Base-by-base conservation (phyloP, 2,329 filamentous ascomycete genomes). In the Pseudogymnoascus sp. region DNA sequence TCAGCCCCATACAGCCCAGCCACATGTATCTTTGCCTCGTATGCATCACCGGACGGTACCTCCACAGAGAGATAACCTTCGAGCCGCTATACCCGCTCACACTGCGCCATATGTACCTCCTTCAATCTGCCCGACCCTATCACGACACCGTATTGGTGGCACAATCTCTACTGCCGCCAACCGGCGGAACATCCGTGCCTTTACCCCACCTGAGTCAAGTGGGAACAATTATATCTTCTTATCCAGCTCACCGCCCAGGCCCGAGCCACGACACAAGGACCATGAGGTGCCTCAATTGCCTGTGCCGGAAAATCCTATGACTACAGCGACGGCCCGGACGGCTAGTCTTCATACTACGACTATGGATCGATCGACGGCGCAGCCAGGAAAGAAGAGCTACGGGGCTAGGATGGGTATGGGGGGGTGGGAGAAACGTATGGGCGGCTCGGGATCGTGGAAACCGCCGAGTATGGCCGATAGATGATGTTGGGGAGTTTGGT, bases 191-290 rank as follows among this genome's bases (percentile, higher is more conserved):
- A 18, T 41, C 30, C 35, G 60, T 61, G 33, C 39, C 35, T 41
- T 63, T 48, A 19, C 62, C 45, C 55, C 59, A n/a, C 45, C 45
- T 6, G 45, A 18, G 45, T 30, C 45, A 9, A 59, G 52, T 5
- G 37, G 63, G 35, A 65, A 67, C 57, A 56, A 63, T 56, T 68
- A 70, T 62, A 59, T 69, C 39, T 69, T 71, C 58, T 59, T 73
- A 15, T 67, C 71, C 33, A 65, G 65, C 41, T 68, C 70, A 35
- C 67, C 68, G n/a, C 65, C 65, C 7, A 62, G 63, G 59, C 58
- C 62, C 13, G 64, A 64, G 37, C 18, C 57, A 10, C 48, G 41
- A 7, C 48, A 30, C 5, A 37, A 13, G 23, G 56, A 63, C 57
- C 18, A 37, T 23, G 58, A 65, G 28, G 58, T 18, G 45, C 45